These are phyloP conservation scores for Canna indica DNA, from an alignment of 176 grass and related monocot species.

Conservation along the genomic window DNA sequence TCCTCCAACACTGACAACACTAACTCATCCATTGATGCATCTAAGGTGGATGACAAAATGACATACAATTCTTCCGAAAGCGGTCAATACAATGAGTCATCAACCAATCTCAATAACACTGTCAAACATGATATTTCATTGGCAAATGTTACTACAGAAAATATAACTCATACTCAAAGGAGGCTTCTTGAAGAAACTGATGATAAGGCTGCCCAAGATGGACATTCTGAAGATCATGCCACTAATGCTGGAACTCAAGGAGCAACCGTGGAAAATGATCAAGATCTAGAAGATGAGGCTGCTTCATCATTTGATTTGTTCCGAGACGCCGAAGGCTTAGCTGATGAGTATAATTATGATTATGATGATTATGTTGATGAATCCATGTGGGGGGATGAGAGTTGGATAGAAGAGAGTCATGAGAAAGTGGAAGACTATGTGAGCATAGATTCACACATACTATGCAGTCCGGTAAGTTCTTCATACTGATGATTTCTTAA, in stretches of 20 bases:
- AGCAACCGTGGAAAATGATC: constrained; percentile 53
- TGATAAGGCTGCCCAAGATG: constrained; percentile 30
- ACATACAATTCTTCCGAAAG: constrained; percentile 31
- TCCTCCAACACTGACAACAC: constrained; percentile 16
- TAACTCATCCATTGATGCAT: constrained; percentile 19
- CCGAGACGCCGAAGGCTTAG: constrained; percentile 33
- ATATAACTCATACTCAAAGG: constrained; percentile 41
- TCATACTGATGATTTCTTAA: not conserved
- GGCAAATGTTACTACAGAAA: constrained; percentile 30
- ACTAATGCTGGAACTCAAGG: constrained; percentile 18
- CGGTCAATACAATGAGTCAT: constrained; percentile 28
- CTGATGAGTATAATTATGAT: constrained; percentile 44
- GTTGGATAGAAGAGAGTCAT: constrained; percentile 75
- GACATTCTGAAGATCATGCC: constrained; percentile 36
- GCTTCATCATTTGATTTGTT: constrained; percentile 86
- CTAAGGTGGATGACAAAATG: constrained; percentile 23
- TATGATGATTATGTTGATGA: constrained; percentile 56
- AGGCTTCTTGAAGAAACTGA: constrained; percentile 66
- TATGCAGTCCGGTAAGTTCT: constrained; percentile 71
- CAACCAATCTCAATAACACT: constrained; percentile 23
- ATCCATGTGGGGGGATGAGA: constrained; percentile 85
- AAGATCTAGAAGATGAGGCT: constrained; percentile 67
- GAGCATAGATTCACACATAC: constrained; percentile 79
- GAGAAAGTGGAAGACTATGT: constrained; percentile 74
- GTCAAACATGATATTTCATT: constrained; percentile 19